phyloP scores from a whole-genome alignment of 495 filamentous ascomycete genomes.

The Penicillium turbatum region DNA sequence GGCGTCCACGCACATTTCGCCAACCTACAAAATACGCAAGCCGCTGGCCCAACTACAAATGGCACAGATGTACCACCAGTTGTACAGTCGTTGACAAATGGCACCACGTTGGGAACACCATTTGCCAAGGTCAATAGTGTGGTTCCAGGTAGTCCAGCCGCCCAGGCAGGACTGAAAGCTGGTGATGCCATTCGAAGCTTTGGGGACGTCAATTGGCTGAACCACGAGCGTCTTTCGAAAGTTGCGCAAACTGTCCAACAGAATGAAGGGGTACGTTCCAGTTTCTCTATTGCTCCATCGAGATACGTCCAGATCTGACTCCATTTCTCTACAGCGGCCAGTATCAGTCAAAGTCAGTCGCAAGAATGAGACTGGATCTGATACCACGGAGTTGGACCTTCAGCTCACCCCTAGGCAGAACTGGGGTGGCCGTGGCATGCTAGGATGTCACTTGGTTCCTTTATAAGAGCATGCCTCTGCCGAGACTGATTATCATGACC shows the following conservation, averaged over 20 bases:
- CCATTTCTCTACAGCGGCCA: constrained; percentile 44
- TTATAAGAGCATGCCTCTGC: constrained; percentile 32
- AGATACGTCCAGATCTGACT: constrained; percentile 2
- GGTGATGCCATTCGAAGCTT: constrained; percentile 85
- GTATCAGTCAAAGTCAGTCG: constrained; percentile 68
- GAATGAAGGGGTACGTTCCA: constrained; percentile 76
- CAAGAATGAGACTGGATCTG: constrained; percentile 34
- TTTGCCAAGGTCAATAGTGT: constrained; percentile 93
- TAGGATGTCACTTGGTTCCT: constrained; percentile 88
- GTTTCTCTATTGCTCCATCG: not conserved
- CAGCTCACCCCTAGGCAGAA: constrained; percentile 66
- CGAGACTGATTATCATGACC: not conserved
- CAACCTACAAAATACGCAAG: constrained; percentile 31
- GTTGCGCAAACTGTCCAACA: constrained; percentile 80
- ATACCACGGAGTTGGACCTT: constrained; percentile 56
- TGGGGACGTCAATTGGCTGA: constrained; percentile 72
- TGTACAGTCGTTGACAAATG: constrained; percentile 16
- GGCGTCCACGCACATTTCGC: constrained; percentile 72
- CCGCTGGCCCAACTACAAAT: constrained; percentile 21
- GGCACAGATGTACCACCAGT: constrained; percentile 30
- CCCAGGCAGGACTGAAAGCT: constrained; percentile 70
- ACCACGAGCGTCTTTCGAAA: constrained; percentile 79
- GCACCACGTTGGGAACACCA: constrained; percentile 54
- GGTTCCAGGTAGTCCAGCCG: constrained; percentile 72
- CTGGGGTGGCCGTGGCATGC: constrained; percentile 84